These are phyloP conservation scores for Psilocybe sp. DNA, from an alignment of 768 basidiomycete genomes.

Conservation along the genomic window DNA sequence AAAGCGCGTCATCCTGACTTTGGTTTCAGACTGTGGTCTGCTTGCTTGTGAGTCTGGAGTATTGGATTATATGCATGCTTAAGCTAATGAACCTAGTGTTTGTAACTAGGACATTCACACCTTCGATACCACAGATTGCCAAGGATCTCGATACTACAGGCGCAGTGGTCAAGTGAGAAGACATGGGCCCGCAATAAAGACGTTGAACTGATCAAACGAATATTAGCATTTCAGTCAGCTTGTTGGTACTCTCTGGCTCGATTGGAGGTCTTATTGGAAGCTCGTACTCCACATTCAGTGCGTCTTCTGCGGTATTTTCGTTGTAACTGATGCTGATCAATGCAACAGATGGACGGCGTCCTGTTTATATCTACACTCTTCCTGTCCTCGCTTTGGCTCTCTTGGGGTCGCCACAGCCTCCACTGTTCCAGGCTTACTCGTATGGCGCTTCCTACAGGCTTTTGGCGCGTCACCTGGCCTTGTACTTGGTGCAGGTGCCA, in stretches of 20 bases:
- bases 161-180: slow-evolving; percentile 51
- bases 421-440: slow-evolving; percentile 43
- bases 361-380: slow-evolving; percentile 53
- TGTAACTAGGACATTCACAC: slow-evolving; percentile 63
- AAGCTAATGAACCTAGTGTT: too few relatives aligned
- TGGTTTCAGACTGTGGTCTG: slow-evolving; percentile 58
- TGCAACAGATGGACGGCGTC: slow-evolving; percentile 57
- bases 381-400: slow-evolving; percentile 58
- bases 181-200: not conserved
- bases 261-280: slow-evolving; percentile 27
- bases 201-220: not conserved
- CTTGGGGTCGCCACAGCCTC: slow-evolving; percentile 51
- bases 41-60: slow-evolving; percentile 54
- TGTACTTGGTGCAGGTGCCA: slow-evolving; percentile 52
- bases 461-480: slow-evolving; percentile 54
- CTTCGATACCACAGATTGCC: slow-evolving; percentile 70
- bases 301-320: slow-evolving; percentile 4
- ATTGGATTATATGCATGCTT: too few relatives aligned
- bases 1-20: slow-evolving; percentile 35
- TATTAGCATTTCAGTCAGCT: slow-evolving; percentile 28
- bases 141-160: slow-evolving; percentile 57
- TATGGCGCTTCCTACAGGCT: slow-evolving; percentile 62
- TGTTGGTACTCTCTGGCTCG: slow-evolving; percentile 27
- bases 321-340: not conserved
- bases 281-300: slow-evolving; percentile 34